A percentile compares a stretch with the other conserved stretches of the same genome.
phyloP scores from a whole-genome alignment of 2,329 filamentous ascomycete genomes.

The Fusarium concolor region DNA sequence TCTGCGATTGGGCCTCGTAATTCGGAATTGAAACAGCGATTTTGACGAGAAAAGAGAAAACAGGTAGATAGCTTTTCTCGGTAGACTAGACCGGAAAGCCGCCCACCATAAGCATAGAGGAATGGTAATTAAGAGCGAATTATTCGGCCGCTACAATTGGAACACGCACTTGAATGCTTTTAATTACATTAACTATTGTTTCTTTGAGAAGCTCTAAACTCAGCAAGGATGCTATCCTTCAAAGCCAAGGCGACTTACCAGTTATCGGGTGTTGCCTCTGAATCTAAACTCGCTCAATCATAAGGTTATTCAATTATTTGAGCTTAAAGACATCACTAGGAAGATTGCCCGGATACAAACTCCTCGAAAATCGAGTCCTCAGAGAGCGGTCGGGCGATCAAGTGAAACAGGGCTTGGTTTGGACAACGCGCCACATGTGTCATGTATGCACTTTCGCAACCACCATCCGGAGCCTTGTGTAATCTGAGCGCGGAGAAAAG shows the following conservation, averaged over 20 bases:
- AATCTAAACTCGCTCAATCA: too few relatives aligned
- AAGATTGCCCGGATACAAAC: too few relatives aligned
- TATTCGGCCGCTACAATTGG: too few relatives aligned
- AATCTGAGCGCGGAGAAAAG: background rate
- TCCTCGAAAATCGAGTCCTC: background rate
- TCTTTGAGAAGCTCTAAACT: too few relatives aligned
- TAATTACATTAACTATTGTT: too few relatives aligned
- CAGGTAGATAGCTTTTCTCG: background rate
- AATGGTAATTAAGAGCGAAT: too few relatives aligned
- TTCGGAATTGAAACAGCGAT: background rate
- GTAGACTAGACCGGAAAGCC: background rate
- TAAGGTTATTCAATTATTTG: too few relatives aligned
- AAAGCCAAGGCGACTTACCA: too few relatives aligned
- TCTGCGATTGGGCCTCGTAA: background rate
- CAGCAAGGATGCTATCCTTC: too few relatives aligned
- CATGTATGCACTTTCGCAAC: background rate
- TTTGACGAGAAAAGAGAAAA: background rate
- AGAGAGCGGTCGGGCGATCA: fast-evolving
- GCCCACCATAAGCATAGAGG: too few relatives aligned
- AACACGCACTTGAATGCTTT: too few relatives aligned
- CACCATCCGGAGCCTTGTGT: background rate
- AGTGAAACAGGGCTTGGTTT: background rate
- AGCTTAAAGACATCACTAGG: background rate
- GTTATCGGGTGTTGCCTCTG: too few relatives aligned
- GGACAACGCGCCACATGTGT: background rate